Base-by-base conservation (phyloP, 2,329 filamentous ascomycete genomes). In the Tetracladium maxilliforme region DNA sequence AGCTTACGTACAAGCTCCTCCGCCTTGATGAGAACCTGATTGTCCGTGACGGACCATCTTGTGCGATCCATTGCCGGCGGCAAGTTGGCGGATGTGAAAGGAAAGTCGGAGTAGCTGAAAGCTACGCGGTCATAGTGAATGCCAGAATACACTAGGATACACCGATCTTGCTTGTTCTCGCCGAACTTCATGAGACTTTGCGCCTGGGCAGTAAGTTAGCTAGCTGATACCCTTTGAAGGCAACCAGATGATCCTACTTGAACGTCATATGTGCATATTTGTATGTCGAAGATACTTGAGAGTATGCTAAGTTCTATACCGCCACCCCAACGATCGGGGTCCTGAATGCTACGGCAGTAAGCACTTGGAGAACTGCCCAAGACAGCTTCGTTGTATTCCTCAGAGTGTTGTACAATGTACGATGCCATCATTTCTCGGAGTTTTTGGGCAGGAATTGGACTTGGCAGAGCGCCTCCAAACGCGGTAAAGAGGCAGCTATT, bases 401-500 rank as follows among this genome's bases (percentile, higher is more conserved):
- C 66, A 0, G 74, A 71, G 25, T 92, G 67, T 11, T 62, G 56
- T 36, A 80, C 71, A 30, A 95, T 94, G 24, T 71, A 70, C 25
- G 78, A 69, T 3, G 81, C 83, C 12, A 93, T 74, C 33, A 92
- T 62, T 10, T n/a, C n/a, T n/a, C n/a, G n/a, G n/a, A n/a, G n/a
- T n/a, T n/a, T 40, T 7, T 21, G 49, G 43, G 6, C 52, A n/a
- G 52, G 47, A 24, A 58, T 49, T 11, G 54, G 48, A n/a, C n/a
- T n/a, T 14, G 82, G 68, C n/a, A 92, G 63, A 4, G 79, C 79
- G 27, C 75, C 78, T 10, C 81, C 80, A 23, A 95, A 73, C 0
- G 87, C 86, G 15, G 84, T 79, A 51, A 94, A 95, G 41, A 95
- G 72, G 52, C 87, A 95, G 30, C 75, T 83, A 50, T 94, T 94